A percentile compares a stretch with the other conserved stretches of the same genome.
phyloP scores from a whole-genome alignment of 1,284 basidiomycete genomes.

The Takashimella koratensis region DNA sequence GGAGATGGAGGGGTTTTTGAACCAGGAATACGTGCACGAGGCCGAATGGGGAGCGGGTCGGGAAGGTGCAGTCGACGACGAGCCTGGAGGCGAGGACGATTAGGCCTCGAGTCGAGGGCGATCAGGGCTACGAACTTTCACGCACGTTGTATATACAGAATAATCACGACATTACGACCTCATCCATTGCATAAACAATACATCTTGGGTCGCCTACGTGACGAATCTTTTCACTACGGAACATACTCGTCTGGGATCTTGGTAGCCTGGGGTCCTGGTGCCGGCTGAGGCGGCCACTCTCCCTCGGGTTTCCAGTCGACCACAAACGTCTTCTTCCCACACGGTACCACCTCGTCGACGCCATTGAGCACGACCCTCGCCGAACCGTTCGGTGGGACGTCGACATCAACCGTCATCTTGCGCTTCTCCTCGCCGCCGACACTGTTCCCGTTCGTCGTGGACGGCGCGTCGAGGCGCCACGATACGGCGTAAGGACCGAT shows the following conservation, averaged over 20 bases:
- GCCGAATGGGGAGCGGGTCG: constrained; percentile 40
- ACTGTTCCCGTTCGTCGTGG: background rate
- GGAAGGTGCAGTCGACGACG: constrained; percentile 41
- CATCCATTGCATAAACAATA: no score
- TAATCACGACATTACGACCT: no score
- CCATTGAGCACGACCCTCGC: constrained; percentile 24
- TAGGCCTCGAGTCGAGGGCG: background rate
- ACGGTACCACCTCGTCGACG: constrained; percentile 19
- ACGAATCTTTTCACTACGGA: background rate
- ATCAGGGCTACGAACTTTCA: no score
- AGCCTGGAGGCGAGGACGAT: constrained; percentile 21
- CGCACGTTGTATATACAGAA: no score
- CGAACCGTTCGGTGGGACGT: constrained; percentile 30
- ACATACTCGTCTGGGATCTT: background rate
- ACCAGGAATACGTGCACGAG: constrained; percentile 44
- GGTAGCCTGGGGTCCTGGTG: background rate
- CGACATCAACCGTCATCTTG: constrained; percentile 19
- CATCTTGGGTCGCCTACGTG: no score
- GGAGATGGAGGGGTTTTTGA: constrained; percentile 17
- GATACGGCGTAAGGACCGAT: constrained; percentile 19
- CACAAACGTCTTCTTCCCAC: constrained; percentile 19
- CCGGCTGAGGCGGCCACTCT: constrained; percentile 21
- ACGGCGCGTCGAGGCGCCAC: constrained; percentile 23
- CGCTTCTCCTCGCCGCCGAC: background rate
- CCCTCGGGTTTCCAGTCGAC: constrained; percentile 17